A percentile compares a stretch with the other conserved stretches of the same genome.
phyloP scores from a whole-genome alignment of 1,284 basidiomycete species.

The Cryptococcus hybrid region DNA sequence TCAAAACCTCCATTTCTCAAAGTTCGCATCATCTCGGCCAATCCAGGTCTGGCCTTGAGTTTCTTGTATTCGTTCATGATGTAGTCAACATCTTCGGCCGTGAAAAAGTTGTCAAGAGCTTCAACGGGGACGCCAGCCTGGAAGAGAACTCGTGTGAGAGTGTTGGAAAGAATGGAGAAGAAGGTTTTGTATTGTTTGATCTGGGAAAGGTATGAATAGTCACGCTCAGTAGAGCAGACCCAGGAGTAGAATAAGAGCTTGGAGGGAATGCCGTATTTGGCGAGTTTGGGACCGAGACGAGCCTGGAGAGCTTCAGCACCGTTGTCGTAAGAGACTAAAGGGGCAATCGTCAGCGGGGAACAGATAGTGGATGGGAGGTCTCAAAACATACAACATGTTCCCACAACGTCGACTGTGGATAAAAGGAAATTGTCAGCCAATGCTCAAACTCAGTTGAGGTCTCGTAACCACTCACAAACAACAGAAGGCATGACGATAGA shows the following conservation, averaged over 20 bases:
- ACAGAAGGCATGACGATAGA: constrained; percentile 26
- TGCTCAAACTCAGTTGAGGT: background rate
- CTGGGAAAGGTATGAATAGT: constrained; percentile 30
- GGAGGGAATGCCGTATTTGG: constrained; percentile 21
- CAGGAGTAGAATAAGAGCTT: constrained; percentile 33
- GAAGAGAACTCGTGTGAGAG: constrained; percentile 26
- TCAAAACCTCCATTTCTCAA: constrained; percentile 29
- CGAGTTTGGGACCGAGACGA: constrained; percentile 26
- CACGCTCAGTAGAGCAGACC: constrained; percentile 24
- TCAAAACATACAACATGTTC: constrained; percentile 16
- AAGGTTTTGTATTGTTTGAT: constrained; percentile 32
- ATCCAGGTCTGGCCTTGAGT: constrained; percentile 21
- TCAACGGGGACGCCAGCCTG: constrained; percentile 24
- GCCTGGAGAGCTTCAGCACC: constrained; percentile 26
- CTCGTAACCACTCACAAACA: constrained; percentile 20
- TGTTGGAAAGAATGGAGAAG: constrained; percentile 21
- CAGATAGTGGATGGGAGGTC: background rate
- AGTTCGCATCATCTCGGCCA: constrained; percentile 28
- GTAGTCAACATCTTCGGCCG: constrained; percentile 24
- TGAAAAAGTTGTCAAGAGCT: constrained; percentile 20
- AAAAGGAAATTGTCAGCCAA: background rate
- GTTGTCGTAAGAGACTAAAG: constrained; percentile 24
- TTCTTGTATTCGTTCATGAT: constrained; percentile 23
- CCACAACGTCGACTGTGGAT: constrained; percentile 35
- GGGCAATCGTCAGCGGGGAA: too few species aligned